Percentiles rank a stretch among this genome's conserved stretches.
Conservation (phyloP, 2,329 filamentous ascomycete species). For the Alternaria consortialis region DNA sequence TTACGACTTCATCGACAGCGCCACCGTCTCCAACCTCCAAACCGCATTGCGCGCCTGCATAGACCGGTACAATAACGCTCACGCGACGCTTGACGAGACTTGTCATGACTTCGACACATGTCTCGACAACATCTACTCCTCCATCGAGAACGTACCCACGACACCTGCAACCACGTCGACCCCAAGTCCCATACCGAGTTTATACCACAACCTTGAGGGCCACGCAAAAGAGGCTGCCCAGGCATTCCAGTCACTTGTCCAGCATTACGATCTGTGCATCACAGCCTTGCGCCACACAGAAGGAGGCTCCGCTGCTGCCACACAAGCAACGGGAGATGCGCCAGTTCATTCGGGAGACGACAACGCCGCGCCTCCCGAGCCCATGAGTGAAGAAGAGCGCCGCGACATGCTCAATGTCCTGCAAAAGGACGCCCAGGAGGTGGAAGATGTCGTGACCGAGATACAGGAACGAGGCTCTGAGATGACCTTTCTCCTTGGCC, state of each 20-base stretch:
- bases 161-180: slow-evolving; percentile 42
- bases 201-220: slow-evolving; percentile 67
- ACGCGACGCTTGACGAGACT: slow-evolving; percentile 64
- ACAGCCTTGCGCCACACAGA: slow-evolving; percentile 91
- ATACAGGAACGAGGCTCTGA: slow-evolving; percentile 78
- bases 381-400: slow-evolving; percentile 78
- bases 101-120: slow-evolving; percentile 77
- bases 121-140: slow-evolving; percentile 57
- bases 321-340: slow-evolving; percentile 51
- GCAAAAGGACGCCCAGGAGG: slow-evolving; percentile 71
- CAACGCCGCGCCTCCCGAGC: slow-evolving; percentile 65
- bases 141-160: slow-evolving; percentile 45
- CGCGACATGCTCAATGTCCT: slow-evolving; percentile 85
- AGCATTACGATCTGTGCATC: slow-evolving; percentile 92
- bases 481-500: slow-evolving; percentile 76
- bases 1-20: slow-evolving; percentile 79
- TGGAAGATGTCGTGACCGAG: slow-evolving; percentile 69
- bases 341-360: slow-evolving; percentile 38
- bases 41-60: slow-evolving; percentile 75
- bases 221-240: slow-evolving; percentile 85
- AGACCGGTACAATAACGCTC: slow-evolving; percentile 73
- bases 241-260: slow-evolving; percentile 79
- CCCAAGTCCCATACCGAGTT: slow-evolving; percentile 54
- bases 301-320: slow-evolving; percentile 60
- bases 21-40: slow-evolving; percentile 71